Base-by-base conservation (phyloP, 1,139 yeast genomes). In the Saccharomyces hybrid region DNA sequence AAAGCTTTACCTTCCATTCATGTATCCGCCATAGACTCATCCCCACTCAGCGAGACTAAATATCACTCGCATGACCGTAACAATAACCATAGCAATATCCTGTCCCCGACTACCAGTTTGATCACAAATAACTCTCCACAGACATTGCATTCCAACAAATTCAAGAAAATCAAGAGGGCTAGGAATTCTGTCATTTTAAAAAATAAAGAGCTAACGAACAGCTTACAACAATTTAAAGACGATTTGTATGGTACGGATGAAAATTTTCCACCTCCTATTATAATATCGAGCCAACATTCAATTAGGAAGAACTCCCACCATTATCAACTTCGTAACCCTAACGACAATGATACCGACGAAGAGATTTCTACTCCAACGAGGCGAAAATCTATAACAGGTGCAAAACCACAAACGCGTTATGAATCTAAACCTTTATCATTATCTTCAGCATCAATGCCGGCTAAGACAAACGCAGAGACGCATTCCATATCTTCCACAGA, bases 221-320 rank as follows among this genome's bases (percentile, higher is more conserved):
- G 65, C 53, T 55, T 69, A 46, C 71, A 67, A 57, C 70, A 67
- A 54, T 64, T 69, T 48, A 69, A 70, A 2, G 68, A 68, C 55
- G 72, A 69, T 51, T 56, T 69, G 31, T 69, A 68, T 49, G 72
- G 71, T 20, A 58, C 63, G 2, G 64, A 64, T 13, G 63, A 61
- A 48, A 32, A 41, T 54, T 20, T 38, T 3, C 44, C 44, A 16
- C 44, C 44, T 38, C 44, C 44, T 2, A 38, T 38, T 3, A 38
- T 38, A 38, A 38, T 38, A 38, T 38, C 44, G 9, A 16, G 27
- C 53, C 60, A 8, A 48, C 55, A 31, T 32, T 23, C 44, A 38
- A 16, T 13, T 7, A 38, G 31, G 32, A 32, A 20, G 11, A 49
- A 3, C 27, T 3, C 26, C 27, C 38, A 28, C 27, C 53, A 13